Evolutionary conservation across 148 eudicot genomes (phyloP).

Genomic region (Pouteria glomerata): DNA sequence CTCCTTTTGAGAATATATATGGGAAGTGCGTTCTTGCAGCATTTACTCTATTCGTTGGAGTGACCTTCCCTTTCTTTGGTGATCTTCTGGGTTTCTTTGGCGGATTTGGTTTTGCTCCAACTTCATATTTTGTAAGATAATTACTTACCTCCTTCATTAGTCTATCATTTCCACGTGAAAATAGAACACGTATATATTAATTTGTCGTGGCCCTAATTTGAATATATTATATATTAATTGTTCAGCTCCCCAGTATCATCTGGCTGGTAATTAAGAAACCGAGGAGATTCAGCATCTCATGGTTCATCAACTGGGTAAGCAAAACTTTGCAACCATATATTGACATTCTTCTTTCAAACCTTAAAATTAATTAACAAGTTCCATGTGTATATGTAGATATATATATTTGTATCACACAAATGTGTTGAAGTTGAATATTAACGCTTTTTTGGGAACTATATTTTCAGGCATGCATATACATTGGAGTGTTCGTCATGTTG

Average conservation of each 20-base stretch:
- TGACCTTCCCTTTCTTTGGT: conserved; percentile 93
- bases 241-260: conserved; percentile 80
- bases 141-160: neutral
- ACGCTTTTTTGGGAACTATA: too few species aligned
- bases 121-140: conserved; percentile 83
- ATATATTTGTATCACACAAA: too few species aligned
- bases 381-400: too few species aligned
- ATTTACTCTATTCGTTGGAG: too few species aligned
- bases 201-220: too few species aligned
- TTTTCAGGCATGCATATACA: conserved; percentile 59
- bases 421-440: too few species aligned
- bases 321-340: neutral
- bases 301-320: conserved; percentile 87
- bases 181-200: too few species aligned
- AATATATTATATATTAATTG: neutral
- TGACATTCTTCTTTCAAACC: neutral
- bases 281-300: conserved; percentile 56
- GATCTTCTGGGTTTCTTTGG: conserved; percentile 98
- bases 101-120: conserved; percentile 93
- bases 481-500: conserved; percentile 72
- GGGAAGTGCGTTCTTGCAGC: too few species aligned
- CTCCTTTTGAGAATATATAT: too few species aligned
- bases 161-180: neutral
- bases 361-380: too few species aligned
- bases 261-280: conserved; percentile 87